Base-by-base conservation (phyloP, 2,329 filamentous ascomycete species). In the Coniochaeta prunicola region DNA sequence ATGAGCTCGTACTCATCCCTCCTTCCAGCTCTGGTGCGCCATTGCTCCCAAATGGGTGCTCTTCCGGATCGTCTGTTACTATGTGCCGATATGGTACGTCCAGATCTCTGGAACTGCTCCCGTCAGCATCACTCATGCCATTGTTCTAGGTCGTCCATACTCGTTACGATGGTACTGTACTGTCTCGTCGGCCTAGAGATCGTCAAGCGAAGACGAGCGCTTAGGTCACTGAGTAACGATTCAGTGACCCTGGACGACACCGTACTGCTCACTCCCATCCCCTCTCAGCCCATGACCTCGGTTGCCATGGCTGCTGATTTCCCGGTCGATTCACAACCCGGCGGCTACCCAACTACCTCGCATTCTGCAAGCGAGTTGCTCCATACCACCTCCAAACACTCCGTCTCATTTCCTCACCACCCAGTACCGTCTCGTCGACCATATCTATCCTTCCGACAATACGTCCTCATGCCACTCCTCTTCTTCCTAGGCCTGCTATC, bases 121-220 rank as follows among this genome's bases (percentile, higher is more conserved):
- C 13, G 6, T 38, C 40, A 45, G 9, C 17, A 10, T 1, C 34
- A 42, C 2, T 8, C 1, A 21, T 4, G 15, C 24, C 12, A 26
- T 2, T 15, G 57, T 9, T 28, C 12, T 34, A 73, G 71, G 71
- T 58, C 70, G 13, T 58, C 65, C 19, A 70, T 74, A 24, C 30
- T 64, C 3, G 42, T 66, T 40, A 64, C 64, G 31, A 60, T 67
- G 3, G 63, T 75, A 2, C 64, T 85, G 33, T 77, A 87, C 65
- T 70, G 71, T 38, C 65, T 84, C 58, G 70, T 74, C 28, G 71
- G 70, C 17, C 60, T 69, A 61, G 67, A 70, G 57, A 71, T 74
- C 36, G 60, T 67, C 33, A 66, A 67, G 53, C 66, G 72, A 0
- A 65, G 70, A 21, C 67, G 67, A 40, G 68, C 70, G 17, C 66